Evolutionary conservation across 768 basidiomycete genomes (phyloP).

Genomic region (Tylopilus subfusipes): DNA sequence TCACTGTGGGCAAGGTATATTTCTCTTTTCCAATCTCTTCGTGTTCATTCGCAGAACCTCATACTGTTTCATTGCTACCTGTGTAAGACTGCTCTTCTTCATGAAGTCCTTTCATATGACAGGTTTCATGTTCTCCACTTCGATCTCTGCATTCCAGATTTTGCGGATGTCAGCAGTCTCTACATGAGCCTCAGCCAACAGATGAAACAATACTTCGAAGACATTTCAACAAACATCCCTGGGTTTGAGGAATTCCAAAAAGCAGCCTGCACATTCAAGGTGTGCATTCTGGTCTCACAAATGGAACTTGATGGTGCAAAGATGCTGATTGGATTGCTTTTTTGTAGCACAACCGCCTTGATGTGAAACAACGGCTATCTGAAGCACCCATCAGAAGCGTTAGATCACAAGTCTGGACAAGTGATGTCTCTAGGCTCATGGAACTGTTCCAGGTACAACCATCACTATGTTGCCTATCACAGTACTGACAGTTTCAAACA

Average conservation of each 20-base stretch:
- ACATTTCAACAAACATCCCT: slow-evolving; percentile 51
- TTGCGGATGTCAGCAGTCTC: slow-evolving; percentile 84
- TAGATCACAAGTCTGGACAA: slow-evolving; percentile 58
- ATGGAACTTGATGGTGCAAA: neutral
- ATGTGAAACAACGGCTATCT: slow-evolving; percentile 62
- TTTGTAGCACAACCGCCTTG: slow-evolving; percentile 71
- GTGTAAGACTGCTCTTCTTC: slow-evolving; percentile 68
- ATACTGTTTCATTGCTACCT: neutral
- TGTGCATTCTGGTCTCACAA: slow-evolving; percentile 19
- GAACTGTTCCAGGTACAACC: no score
- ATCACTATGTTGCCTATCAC: neutral
- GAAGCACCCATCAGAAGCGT: no score
- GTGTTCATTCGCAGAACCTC: slow-evolving; percentile 2
- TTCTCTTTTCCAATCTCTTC: neutral
- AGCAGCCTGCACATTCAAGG: slow-evolving; percentile 82
- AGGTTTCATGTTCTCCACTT: no score
- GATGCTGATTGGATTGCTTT: neutral
- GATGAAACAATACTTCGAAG: slow-evolving; percentile 79
- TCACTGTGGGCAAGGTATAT: slow-evolving; percentile 73
- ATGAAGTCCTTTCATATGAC: slow-evolving; percentile 68
- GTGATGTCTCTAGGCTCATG: slow-evolving; percentile 79
- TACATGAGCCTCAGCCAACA: no score
- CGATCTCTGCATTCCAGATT: slow-evolving; percentile 79
- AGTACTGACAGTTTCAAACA: neutral
- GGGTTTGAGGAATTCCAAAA: slow-evolving; percentile 73